Evolutionary conservation across 306 rosid species (phyloP), one percentile per base, ranked within the genome.

Genomic region (Parietaria judaica): DNA sequence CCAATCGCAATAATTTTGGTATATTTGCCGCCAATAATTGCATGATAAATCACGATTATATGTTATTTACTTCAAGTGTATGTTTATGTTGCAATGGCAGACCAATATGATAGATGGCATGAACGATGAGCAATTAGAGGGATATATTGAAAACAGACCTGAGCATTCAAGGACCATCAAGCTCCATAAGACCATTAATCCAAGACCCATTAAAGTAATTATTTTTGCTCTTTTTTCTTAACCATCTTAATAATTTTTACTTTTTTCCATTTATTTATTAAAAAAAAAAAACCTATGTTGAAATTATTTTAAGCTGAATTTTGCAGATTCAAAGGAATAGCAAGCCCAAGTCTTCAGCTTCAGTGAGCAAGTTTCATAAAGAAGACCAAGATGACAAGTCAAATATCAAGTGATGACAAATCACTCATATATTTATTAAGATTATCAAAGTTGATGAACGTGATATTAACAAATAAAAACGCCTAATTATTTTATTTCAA

Each of bases 361-460:
- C 83, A 3, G 83, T 78, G 36, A 70, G 76, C 79, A 78, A 78
- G 67, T 74, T 74, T 23, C 79, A 78, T 61, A 70, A 66, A 55
- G 68, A 78, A 57, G 76, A 78, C 38, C 43, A 59, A 37, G 74
- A 54, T 8, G 60, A 61, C 3, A 31, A 34, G 11, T 17, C 14
- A 4, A 46, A 47, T 44, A 31, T 3, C 11, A 36, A 3, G 3
- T 50, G 54, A 50, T 16, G 56, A 14, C 17, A 17, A 14, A 3
- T 11, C 16, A 4, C 55, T 51, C 16, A 51, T 39, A 39, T 39
- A 39, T 39, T 39, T 3, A 39, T 7, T 3, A 39, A 39, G 7
- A 39, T 39, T 3, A 39, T 39, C 7, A 3, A 7, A 39, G 4
- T 3, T 39, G 7, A 39, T 7, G 4, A 39, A 4, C 44, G 4